Evolutionary conservation across 192 early-diverging fungal genomes (phyloP).

Genomic region (Linnemannia exigua): DNA sequence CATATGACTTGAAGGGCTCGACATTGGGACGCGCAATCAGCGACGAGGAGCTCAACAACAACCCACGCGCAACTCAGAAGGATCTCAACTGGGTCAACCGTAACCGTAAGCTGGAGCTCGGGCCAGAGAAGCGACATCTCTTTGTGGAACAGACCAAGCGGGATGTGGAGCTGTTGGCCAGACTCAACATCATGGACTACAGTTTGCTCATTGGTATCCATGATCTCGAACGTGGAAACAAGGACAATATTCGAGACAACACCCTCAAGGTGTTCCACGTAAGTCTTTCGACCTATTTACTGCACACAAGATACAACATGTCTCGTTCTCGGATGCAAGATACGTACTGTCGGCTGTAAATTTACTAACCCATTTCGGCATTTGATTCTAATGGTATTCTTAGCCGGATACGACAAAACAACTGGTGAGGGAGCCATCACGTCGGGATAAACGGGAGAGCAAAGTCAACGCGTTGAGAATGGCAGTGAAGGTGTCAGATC

Average conservation of each 20-base stretch:
- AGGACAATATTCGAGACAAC: constrained; percentile 91
- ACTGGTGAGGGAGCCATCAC: constrained; percentile 59
- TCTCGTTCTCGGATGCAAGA: neutral
- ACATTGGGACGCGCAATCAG: constrained; percentile 86
- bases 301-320: neutral
- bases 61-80: constrained; percentile 94
- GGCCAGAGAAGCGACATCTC: constrained; percentile 81
- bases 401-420: constrained; percentile 64
- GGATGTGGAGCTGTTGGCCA: constrained; percentile 85
- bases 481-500: constrained; percentile 71
- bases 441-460: constrained; percentile 64
- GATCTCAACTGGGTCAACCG: constrained; percentile 95
- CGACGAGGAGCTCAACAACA: constrained; percentile 80
- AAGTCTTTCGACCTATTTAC: constrained; percentile 14
- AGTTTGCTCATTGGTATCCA: constrained; percentile 95
- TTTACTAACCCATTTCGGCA: neutral
- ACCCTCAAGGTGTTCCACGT: constrained; percentile 86
- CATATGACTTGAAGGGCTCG: constrained; percentile 97
- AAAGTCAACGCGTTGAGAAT: constrained; percentile 68
- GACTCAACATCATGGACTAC: constrained; percentile 98
- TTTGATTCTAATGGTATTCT: neutral
- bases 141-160: constrained; percentile 90
- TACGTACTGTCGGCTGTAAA: neutral
- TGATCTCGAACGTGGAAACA: constrained; percentile 87
- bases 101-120: constrained; percentile 82